Percentiles rank a stretch among this genome's conserved stretches.
These are phyloP conservation scores for Penicillium roqueforti DNA, from an alignment of 495 filamentous ascomycete genomes.

Conservation along the genomic window DNA sequence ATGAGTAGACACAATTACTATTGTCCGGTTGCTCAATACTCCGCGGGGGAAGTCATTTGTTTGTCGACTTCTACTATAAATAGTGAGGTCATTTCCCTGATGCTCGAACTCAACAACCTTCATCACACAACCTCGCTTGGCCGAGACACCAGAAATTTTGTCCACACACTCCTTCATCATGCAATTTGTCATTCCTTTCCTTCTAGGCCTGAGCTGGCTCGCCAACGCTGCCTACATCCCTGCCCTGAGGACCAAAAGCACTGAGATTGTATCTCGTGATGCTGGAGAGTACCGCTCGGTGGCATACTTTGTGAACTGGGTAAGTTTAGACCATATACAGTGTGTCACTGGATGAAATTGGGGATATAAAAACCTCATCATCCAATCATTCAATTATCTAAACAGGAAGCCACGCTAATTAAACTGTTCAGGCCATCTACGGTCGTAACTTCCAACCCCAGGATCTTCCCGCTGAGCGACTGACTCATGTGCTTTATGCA, in stretches of 20 bases:
- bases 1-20: neutral
- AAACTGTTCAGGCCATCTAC: conserved; percentile 59
- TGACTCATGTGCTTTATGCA: conserved; percentile 85
- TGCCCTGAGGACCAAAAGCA: neutral
- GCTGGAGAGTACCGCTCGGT: conserved; percentile 57
- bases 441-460: conserved; percentile 68
- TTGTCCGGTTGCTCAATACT: neutral
- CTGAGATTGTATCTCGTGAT: conserved; percentile 14
- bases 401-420: neutral
- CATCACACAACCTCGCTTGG: conserved; percentile 8
- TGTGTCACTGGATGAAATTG: neutral
- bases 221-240: conserved; percentile 11
- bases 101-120: neutral
- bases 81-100: neutral
- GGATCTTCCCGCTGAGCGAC: conserved; percentile 65
- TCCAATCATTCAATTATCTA: neutral
- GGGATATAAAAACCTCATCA: neutral
- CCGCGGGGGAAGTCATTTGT: neutral
- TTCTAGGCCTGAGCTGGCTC: conserved; percentile 13
- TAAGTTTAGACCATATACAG: conserved; percentile 6
- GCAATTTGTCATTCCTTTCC: conserved; percentile 11
- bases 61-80: conserved; percentile 4
- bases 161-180: conserved; percentile 12
- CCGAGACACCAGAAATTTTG: conserved; percentile 1
- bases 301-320: conserved; percentile 85